Percentiles rank a stretch among this genome's conserved stretches.
phyloP scores from a whole-genome alignment of 495 filamentous ascomycete species.

The Penicillium odoratum region DNA sequence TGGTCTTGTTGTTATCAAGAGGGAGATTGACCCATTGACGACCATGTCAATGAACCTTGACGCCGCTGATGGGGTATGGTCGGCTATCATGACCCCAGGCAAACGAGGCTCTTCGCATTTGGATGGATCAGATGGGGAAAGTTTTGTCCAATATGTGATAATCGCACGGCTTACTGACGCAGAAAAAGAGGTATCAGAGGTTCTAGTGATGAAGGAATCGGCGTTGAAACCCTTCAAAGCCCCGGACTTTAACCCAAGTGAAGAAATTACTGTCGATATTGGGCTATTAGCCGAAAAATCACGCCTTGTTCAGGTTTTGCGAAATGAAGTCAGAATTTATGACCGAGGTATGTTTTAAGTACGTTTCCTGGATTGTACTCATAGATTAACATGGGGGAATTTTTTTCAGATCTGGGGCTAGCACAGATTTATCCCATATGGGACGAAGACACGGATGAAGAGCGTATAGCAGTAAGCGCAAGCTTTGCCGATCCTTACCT shows the following conservation, averaged over 20 bases:
- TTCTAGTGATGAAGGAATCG: conserved; percentile 33
- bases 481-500: conserved; percentile 87
- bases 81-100: conserved; percentile 24
- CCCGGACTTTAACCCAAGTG: conserved; percentile 85
- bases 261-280: conserved; percentile 78
- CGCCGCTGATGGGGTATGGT: conserved; percentile 39
- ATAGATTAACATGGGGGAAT: not conserved
- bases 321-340: conserved; percentile 81
- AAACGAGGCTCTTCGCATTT: conserved; percentile 37
- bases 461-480: conserved; percentile 71
- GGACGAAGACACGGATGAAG: conserved; percentile 82
- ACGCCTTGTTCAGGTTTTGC: conserved; percentile 80
- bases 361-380: not conserved
- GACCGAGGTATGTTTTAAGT: conserved; percentile 67
- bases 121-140: conserved; percentile 52
- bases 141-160: conserved; percentile 36
- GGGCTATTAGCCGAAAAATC: conserved; percentile 71
- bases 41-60: conserved; percentile 55
- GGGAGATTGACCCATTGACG: conserved; percentile 66
- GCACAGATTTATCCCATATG: conserved; percentile 86
- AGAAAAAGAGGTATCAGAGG: conserved; percentile 44
- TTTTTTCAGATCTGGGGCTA: conserved; percentile 68
- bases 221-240: conserved; percentile 37
- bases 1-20: conserved; percentile 70
- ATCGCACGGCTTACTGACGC: conserved; percentile 30